Base-by-base conservation (phyloP, 2,329 filamentous ascomycete genomes). In the Sarocladiaceae sp. region DNA sequence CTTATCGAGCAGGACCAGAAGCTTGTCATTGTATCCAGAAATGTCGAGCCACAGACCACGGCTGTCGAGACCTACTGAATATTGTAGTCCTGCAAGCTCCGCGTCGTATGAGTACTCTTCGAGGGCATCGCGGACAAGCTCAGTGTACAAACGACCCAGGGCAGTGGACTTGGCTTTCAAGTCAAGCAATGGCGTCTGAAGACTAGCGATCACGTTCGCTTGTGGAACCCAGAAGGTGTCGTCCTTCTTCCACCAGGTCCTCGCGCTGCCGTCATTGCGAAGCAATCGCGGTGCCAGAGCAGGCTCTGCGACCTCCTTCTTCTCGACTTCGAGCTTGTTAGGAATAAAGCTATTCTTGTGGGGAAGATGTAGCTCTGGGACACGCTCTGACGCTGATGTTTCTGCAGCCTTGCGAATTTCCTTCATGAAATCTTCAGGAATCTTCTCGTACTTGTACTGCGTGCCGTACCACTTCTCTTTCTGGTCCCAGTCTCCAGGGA, bases 391-490 rank as follows among this genome's bases (percentile, higher is more conserved):
- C 1, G 77, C 69, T 1, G 80, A 72, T 39, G 79, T 79, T 8
- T 49, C 8, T 26, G 82, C 76, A 2, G 90, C 89, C 54, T 78
- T 71, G 51, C 80, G 76, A 55, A 97, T 77, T 49, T 90, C 84
- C 11, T 77, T 72, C 66, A 96, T 75, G 60, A 97, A 86, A 17
- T 91, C 84, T 13, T 78, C 65, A 0, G 92, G 85, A 31, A 99
- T 88, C 63, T 84, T 87, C 64, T 95, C 88, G 28, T 86, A 79
- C 57, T 84, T 88, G 71, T 97, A 96, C 63, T 97, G 92, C 0
- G 94, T 99, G 8, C 93, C 93, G 61, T 99, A 99, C 94, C 94
- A 99, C 65, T 92, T 90, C 73, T 99, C 94, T 64, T 88, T 95
- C 66, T 86, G 73, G 58, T 95, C 80, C 89, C 90, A 97, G 50